Evolutionary conservation across 2,329 filamentous ascomycete genomes (phyloP).

Genomic region (Cordyceps militaris): DNA sequence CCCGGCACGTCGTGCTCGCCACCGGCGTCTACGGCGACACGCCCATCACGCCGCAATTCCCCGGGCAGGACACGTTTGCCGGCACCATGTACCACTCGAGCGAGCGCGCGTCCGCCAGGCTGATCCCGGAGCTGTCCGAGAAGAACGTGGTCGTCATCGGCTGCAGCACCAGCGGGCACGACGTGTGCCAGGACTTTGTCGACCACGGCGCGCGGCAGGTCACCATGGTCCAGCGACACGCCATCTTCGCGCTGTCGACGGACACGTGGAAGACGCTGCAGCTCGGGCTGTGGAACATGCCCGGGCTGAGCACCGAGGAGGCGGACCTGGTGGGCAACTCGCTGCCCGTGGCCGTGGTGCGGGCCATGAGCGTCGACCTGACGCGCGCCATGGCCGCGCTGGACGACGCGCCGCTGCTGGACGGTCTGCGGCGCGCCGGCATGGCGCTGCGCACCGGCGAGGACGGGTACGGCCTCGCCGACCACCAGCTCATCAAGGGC

Average conservation of each 20-base stretch:
- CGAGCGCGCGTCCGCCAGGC: slow-evolving; percentile 25
- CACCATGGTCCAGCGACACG: slow-evolving; percentile 45
- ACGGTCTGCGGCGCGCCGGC: slow-evolving; percentile 36
- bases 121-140: slow-evolving; percentile 17
- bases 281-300: slow-evolving; percentile 27
- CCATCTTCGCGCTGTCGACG: slow-evolving; percentile 42
- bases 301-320: slow-evolving; percentile 41
- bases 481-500: slow-evolving; percentile 31
- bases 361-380: slow-evolving; percentile 34
- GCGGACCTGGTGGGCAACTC: slow-evolving; percentile 41
- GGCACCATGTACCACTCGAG: slow-evolving; percentile 38
- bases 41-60: slow-evolving; percentile 33
- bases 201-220: slow-evolving; percentile 40
- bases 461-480: slow-evolving; percentile 29
- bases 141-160: slow-evolving; percentile 43
- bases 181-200: slow-evolving; percentile 43
- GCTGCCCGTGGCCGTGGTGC: slow-evolving; percentile 40
- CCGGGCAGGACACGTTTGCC: slow-evolving; percentile 32
- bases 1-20: slow-evolving; percentile 41
- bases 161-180: slow-evolving; percentile 42
- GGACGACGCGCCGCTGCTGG: slow-evolving; percentile 34
- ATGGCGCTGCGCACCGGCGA: slow-evolving; percentile 32
- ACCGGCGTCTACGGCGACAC: slow-evolving; percentile 36
- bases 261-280: slow-evolving; percentile 36
- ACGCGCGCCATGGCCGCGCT: slow-evolving; percentile 28